Percentiles rank a stretch among this genome's conserved stretches.
Conservation (phyloP, 1,284 basidiomycete genomes). For the Sutorius eximius region DNA sequence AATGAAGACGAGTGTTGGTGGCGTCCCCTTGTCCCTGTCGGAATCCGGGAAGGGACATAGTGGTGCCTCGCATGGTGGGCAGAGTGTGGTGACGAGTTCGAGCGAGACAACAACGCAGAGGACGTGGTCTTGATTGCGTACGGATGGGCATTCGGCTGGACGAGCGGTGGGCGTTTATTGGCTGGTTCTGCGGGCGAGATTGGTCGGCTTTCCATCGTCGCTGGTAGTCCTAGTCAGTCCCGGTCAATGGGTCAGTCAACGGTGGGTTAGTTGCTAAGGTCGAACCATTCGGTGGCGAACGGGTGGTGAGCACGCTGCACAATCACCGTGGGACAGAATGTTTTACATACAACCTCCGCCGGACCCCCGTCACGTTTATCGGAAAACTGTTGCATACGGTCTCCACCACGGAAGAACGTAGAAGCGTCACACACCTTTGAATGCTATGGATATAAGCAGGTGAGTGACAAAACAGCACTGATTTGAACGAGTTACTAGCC, state of each 20-base stretch:
- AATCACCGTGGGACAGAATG: conserved; percentile 1
- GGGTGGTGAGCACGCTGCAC: neutral
- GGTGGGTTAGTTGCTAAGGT: neutral
- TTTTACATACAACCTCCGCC: neutral
- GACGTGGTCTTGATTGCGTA: conserved; percentile 42
- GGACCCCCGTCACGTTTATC: neutral
- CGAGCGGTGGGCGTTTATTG: conserved; percentile 17
- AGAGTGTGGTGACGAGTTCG: conserved; percentile 35
- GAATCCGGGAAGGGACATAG: conserved; percentile 31
- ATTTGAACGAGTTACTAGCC: too few relatives aligned
- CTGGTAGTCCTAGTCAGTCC: neutral
- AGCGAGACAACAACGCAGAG: conserved; percentile 39
- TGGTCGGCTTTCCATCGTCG: conserved; percentile 22
- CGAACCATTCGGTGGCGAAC: neutral
- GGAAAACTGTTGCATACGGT: neutral
- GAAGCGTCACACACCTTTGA: too few relatives aligned
- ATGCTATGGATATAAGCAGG: too few relatives aligned
- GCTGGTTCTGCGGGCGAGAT: conserved; percentile 16
- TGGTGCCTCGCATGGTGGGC: conserved; percentile 27
- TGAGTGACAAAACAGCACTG: too few relatives aligned
- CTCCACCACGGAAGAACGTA: too few relatives aligned
- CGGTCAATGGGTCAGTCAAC: neutral
- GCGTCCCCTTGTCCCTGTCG: conserved; percentile 3
- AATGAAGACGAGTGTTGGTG: conserved; percentile 31
- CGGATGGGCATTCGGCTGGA: conserved; percentile 36